Evolutionary conservation across 805 yeast species (phyloP), one percentile per base, ranked within the genome.

Genomic region (Ogataea corticis): DNA sequence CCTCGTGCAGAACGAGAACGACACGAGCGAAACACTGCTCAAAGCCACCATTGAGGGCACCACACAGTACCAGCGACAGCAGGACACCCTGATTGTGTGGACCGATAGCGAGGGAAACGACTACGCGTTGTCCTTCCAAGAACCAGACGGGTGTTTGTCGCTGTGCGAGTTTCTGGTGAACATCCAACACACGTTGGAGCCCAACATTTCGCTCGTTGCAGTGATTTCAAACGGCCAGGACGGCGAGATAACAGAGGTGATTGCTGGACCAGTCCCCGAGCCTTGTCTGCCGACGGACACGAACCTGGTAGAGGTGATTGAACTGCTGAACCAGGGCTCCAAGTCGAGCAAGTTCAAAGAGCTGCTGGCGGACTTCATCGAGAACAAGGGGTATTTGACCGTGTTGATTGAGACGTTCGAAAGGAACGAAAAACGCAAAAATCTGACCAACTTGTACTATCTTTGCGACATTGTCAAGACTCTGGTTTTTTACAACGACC

Each of bases 51-150:
- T 92, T n/a, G 83, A 79, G 56, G 95, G 95, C 0, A 67, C 78
- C 23, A 83, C 82, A 3, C 95, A 87, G 55, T 92, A 87, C 62
- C 97, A 92, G 62, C 77, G 96, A 58, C 98, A 94, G 59, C 96
- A 90, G 60, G 97, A 90, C 47, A 90, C 97, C 0, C 70, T 92
- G 38, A 88, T 92, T 9, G 96, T 92, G 16, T 92, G 98, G 98
- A 86, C 95, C 9, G 96, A 88, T 58, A 57, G 68, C 2, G 73
- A 76, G 15, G 81, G 84, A 7, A 76, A 75, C 42, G 96, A 89
- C 63, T 80, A 88, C 51, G 98, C 98, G 1, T 71, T 92, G 18
- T 85, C 95, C 37, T 92, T 92, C 64, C 97, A 92, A 64, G 97
- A 90, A 57, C 82, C 87, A 29, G 85, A 84, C 37, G 98, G 97